Percentiles rank a stretch among this genome's conserved stretches.
Conservation (phyloP, 495 filamentous ascomycete species). For the Haplographium delicatum region DNA sequence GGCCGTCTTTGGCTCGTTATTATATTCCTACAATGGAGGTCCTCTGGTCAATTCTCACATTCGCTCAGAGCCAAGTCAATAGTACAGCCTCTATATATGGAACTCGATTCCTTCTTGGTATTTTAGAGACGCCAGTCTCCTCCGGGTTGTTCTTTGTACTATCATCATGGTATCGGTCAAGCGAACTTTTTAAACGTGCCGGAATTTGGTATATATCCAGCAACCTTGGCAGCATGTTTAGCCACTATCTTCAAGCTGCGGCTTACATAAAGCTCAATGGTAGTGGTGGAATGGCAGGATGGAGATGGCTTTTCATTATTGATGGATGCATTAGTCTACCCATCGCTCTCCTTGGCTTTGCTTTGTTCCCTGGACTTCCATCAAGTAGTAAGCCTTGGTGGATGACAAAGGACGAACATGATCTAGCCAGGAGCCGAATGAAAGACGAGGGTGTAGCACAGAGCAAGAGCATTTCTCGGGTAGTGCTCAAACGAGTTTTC, state of each 20-base stretch:
- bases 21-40: slow-evolving; percentile 52
- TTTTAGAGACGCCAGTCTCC: slow-evolving; percentile 54
- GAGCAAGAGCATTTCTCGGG: slow-evolving; percentile 1
- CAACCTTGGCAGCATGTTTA: slow-evolving; percentile 38
- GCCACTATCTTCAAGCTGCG: slow-evolving; percentile 52
- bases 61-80: slow-evolving; percentile 39
- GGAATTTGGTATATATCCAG: slow-evolving; percentile 46
- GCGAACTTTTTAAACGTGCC: slow-evolving; percentile 57
- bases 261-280: slow-evolving; percentile 47
- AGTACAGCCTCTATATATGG: slow-evolving; percentile 48
- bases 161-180: slow-evolving; percentile 58
- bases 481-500: slow-evolving; percentile 4
- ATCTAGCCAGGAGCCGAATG: slow-evolving; percentile 32
- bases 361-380: slow-evolving; percentile 55
- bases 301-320: slow-evolving; percentile 64
- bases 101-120: slow-evolving; percentile 62
- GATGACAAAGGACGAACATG: slow-evolving; percentile 36
- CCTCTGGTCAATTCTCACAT: slow-evolving; percentile 54
- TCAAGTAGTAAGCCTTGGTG: slow-evolving; percentile 45
- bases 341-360: slow-evolving; percentile 50
- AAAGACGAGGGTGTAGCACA: slow-evolving; percentile 6
- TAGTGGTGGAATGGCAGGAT: slow-evolving; percentile 45
- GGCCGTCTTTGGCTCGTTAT: slow-evolving; percentile 34
- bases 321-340: slow-evolving; percentile 40
- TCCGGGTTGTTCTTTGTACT: slow-evolving; percentile 59